Evolutionary conservation across 2,329 filamentous ascomycete genomes (phyloP).

Genomic region (Emericellopsis atlantica): DNA sequence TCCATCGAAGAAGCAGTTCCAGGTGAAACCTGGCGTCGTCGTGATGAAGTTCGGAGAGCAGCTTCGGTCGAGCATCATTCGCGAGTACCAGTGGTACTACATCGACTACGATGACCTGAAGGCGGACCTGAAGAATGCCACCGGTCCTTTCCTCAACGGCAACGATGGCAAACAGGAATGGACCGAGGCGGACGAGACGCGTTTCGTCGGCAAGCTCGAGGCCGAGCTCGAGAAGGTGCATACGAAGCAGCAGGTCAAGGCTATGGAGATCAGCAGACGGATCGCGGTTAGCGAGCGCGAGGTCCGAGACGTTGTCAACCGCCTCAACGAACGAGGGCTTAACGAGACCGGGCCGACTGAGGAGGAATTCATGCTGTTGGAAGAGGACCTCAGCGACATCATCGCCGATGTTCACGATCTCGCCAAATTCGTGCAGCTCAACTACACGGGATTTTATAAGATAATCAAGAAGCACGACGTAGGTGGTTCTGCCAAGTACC

Average conservation of each 20-base stretch:
- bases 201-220: slow-evolving; percentile 79
- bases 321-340: slow-evolving; percentile 51
- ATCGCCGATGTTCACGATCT: slow-evolving; percentile 97
- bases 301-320: slow-evolving; percentile 74
- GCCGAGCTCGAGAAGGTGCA: slow-evolving; percentile 94
- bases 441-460: slow-evolving; percentile 99
- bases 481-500: slow-evolving; percentile 16
- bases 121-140: slow-evolving; percentile 65
- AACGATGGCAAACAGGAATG: slow-evolving; percentile 47
- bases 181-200: slow-evolving; percentile 84
- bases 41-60: slow-evolving; percentile 89
- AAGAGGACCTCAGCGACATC: slow-evolving; percentile 92
- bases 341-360: slow-evolving; percentile 56
- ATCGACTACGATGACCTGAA: slow-evolving; percentile 96
- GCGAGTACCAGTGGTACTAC: slow-evolving; percentile 97
- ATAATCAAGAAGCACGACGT: slow-evolving; percentile 99
- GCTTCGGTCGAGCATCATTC: slow-evolving; percentile 87
- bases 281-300: slow-evolving; percentile 83
- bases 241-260: slow-evolving; percentile 94
- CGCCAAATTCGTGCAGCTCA: slow-evolving; percentile 95
- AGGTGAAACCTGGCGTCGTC: slow-evolving; percentile 36
- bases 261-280: slow-evolving; percentile 83
- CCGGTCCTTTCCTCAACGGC: slow-evolving; percentile 31
- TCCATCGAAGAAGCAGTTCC: slow-evolving; percentile 16
- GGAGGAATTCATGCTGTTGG: slow-evolving; percentile 86